These are phyloP conservation scores for Geotrichum reessii DNA, from an alignment of 1,139 yeast genomes.

Conservation along the genomic window DNA sequence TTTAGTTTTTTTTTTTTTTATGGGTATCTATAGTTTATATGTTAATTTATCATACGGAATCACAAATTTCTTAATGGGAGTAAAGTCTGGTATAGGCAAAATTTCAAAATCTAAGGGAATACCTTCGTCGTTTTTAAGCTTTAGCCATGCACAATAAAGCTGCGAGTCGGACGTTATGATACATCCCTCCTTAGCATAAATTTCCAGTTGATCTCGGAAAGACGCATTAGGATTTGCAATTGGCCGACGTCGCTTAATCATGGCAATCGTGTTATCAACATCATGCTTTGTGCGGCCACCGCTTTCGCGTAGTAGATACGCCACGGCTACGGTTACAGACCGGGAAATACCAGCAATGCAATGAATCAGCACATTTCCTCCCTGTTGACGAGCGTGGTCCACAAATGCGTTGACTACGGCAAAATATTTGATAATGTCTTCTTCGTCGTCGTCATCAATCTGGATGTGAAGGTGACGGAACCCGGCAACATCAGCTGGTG, in stretches of 20 bases:
- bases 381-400: constrained; percentile 47
- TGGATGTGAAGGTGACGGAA: constrained; percentile 61
- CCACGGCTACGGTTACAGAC: constrained; percentile 64
- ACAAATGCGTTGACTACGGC: constrained; percentile 60
- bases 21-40: not conserved
- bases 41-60: not conserved
- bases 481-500: constrained; percentile 1
- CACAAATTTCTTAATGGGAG: not conserved
- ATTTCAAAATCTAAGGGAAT: constrained; percentile 20
- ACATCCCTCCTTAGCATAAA: constrained; percentile 53
- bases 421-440: constrained; percentile 60
- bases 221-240: constrained; percentile 66
- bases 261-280: constrained; percentile 64
- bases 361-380: constrained; percentile 35
- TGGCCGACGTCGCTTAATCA: constrained; percentile 57
- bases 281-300: constrained; percentile 42
- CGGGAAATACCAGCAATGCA: constrained; percentile 83
- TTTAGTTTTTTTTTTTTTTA: not conserved
- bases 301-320: constrained; percentile 57
- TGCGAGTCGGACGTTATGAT: constrained; percentile 37
- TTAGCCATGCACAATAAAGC: constrained; percentile 49
- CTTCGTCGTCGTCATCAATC: constrained; percentile 57
- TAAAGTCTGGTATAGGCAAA: not conserved
- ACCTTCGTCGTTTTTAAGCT: constrained; percentile 37
- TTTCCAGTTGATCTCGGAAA: constrained; percentile 64